Evolutionary conservation across 768 basidiomycete genomes (phyloP).

Genomic region (Lentinula sp.): DNA sequence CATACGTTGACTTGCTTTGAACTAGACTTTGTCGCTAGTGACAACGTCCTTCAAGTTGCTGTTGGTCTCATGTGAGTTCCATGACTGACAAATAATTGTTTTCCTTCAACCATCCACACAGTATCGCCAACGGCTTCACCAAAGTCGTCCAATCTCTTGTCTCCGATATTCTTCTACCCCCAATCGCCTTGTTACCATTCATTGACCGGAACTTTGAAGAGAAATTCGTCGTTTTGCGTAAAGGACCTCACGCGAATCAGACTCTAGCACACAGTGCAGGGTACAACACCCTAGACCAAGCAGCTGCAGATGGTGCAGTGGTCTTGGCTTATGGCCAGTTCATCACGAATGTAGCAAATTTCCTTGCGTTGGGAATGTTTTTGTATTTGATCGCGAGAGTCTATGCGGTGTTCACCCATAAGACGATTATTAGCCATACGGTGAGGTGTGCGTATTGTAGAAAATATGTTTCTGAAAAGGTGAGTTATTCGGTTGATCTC

Average conservation of each 20-base stretch:
- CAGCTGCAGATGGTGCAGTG: constrained; percentile 38
- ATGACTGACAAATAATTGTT: neutral
- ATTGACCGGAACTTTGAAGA: constrained; percentile 36
- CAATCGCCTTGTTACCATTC: constrained; percentile 35
- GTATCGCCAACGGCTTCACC: constrained; percentile 34
- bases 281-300: constrained; percentile 39
- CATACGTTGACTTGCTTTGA: too few species aligned
- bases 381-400: constrained; percentile 31
- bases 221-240: constrained; percentile 33
- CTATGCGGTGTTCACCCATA: constrained; percentile 29
- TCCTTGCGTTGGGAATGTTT: constrained; percentile 30
- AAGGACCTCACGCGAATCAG: neutral
- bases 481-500: constrained; percentile 12
- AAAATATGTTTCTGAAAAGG: constrained; percentile 36
- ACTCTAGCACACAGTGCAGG: constrained; percentile 14
- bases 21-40: neutral
- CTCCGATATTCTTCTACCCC: constrained; percentile 35
- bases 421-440: constrained; percentile 35
- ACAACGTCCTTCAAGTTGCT: neutral
- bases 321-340: constrained; percentile 35
- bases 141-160: constrained; percentile 36
- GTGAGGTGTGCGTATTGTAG: constrained; percentile 35
- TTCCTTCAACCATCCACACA: neutral
- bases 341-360: constrained; percentile 29
- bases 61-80: neutral